Conservation (phyloP, 305 asterid species). For the Coffea humblotiana region DNA sequence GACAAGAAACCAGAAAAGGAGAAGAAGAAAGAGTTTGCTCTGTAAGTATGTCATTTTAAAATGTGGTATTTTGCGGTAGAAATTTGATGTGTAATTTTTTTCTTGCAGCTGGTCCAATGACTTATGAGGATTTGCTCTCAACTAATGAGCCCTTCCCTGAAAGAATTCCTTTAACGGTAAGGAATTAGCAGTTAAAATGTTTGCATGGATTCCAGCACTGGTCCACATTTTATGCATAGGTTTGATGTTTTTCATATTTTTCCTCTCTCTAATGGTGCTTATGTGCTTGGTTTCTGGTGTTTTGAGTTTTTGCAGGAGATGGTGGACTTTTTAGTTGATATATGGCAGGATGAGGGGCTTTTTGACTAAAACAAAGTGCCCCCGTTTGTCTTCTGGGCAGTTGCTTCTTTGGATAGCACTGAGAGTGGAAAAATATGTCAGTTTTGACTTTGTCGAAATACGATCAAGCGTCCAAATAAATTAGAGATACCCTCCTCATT, state of each 20-base stretch:
- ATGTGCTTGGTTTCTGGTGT: conserved; percentile 14
- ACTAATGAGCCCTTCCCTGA: conserved; percentile 68
- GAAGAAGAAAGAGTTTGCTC: background rate
- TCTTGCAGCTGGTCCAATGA: conserved; percentile 85
- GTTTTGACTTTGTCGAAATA: background rate
- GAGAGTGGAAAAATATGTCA: background rate
- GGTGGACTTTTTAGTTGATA: conserved; percentile 89
- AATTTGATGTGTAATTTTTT: background rate
- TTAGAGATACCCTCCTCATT: conserved; percentile 5
- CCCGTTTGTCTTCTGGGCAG: conserved; percentile 7
- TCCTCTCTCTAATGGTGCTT: background rate
- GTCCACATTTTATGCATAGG: background rate
- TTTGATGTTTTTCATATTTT: background rate
- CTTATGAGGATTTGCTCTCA: conserved; percentile 85
- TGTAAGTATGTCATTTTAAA: no score
- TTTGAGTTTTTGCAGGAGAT: conserved; percentile 58
- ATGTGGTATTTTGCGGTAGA: background rate
- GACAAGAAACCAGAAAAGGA: no score
- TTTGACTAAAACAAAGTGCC: conserved; percentile 43
- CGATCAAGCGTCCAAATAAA: background rate
- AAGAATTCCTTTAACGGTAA: conserved; percentile 74
- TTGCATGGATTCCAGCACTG: background rate
- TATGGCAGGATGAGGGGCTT: conserved; percentile 91
- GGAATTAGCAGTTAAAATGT: conserved; percentile 19
- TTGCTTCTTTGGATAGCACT: conserved; percentile 6